Conservation (phyloP, 257 asterid species). For the Fraxinus quadrangulata region DNA sequence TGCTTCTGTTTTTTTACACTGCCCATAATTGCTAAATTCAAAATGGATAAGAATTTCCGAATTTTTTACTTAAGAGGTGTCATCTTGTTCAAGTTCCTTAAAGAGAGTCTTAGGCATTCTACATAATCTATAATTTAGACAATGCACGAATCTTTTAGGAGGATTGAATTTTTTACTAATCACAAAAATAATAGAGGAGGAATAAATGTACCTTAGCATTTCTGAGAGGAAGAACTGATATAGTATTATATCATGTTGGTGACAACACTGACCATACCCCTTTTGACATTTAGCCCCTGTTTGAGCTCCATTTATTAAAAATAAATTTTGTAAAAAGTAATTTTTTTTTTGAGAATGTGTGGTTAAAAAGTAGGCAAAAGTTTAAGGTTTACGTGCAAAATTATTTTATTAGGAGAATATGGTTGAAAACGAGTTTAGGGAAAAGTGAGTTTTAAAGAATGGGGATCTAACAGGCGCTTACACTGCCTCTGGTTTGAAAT, state of each 20-base stretch:
- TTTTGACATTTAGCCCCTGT: background rate
- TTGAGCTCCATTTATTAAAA: no score
- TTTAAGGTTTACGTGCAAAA: no score
- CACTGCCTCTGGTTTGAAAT: background rate
- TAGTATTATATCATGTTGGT: background rate
- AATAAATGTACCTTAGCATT: background rate
- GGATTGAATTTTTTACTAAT: background rate
- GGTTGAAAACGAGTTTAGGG: no score
- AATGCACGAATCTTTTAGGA: background rate
- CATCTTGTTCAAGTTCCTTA: background rate
- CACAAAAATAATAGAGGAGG: background rate
- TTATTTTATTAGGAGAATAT: no score
- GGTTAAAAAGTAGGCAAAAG: no score
- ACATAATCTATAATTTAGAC: background rate
- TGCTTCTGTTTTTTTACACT: background rate
- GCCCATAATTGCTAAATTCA: background rate
- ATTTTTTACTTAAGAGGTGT: background rate
- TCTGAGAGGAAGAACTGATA: background rate
- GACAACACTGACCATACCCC: background rate
- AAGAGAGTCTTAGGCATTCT: background rate
- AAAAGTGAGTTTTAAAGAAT: no score
- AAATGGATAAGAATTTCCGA: background rate
- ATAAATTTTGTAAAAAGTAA: no score
- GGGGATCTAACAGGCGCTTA: no score
- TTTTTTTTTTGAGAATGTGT: no score